Evolutionary conservation across 495 filamentous ascomycete genomes (phyloP), one percentile per base, ranked within the genome.

Genomic region (Annulohypoxylon moriforme): DNA sequence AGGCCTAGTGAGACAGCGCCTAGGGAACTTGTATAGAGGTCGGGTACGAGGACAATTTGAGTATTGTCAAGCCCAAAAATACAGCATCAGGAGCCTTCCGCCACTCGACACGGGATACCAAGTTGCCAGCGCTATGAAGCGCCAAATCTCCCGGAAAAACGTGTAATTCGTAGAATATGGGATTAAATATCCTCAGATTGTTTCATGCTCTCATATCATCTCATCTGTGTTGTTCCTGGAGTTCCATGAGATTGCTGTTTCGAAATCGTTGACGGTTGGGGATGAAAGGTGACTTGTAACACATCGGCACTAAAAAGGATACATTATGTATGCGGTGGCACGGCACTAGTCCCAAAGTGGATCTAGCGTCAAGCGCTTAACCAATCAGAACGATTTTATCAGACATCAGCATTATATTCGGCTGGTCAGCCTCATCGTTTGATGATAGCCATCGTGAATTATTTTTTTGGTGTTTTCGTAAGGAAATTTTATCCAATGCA

Each of bases 321-420:
- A 18, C 49, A 2, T 5, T 5, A 18, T 8, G 34, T 22, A 18
- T 20, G 14, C 20, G 1, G 34, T 44, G 36, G 40, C 55, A 27
- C 34, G 0, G 18, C 22, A 29, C 70, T 73, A 68, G 10, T n/a
- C 47, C 25, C 13, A 56, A 53, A 16, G 1, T 6, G 49, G 31
- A 1, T 16, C n/a, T 60, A 60, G 46, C 5, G 24, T 34, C 2
- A 42, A 55, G 5, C 0, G 5, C 0, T 44, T 20, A 60, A 64
- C 70, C 70, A 73, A 73, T 65, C 22, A 65, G 49, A 68, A 56
- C 29, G 55, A 50, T 40, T n/a, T 1, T 9, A 14, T 20, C 3
- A 16, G 52, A 72, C 69, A 22, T 68, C 69, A 68, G 25, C 53
- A 22, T 49, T 60, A 11, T 59, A 25, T 36, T 46, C 61, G 69